Evolutionary conservation across 129 eudicot species (phyloP), one percentile per base, ranked within the genome.

Genomic region (Sambucus nigra): DNA sequence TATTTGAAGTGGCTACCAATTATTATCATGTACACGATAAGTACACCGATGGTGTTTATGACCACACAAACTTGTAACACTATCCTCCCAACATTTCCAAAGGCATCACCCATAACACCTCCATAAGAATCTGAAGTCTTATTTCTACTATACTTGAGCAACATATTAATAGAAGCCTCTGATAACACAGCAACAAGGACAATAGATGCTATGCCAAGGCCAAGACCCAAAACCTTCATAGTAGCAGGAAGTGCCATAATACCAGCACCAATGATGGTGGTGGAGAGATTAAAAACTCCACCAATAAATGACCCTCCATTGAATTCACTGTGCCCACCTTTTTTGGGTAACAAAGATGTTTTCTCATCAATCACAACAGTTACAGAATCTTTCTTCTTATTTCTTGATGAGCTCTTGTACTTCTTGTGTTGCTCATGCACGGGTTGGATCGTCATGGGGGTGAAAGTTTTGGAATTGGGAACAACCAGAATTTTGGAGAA

Each of bases 241-340:
- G 97, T 79, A 8, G 97, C 97, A 0, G 97, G 97, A 22, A 88
- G 70, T 4, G 95, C 89, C 97, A 88, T 88, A 4, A 84, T 78
- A 14, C 97, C 95, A 33, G 97, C 97, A 19, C 97, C 97, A 40
- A 88, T 77, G 33, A 88, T 88, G 58, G 97, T 84, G 9, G 95
- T 78, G n/a, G 97, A 88, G 3, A 88, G 75, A 49, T 88, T 88
- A 61, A 83, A 73, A 13, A 88, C 85, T 5, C 82, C 97, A 5
- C 97, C 94, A 0, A 77, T 59, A 47, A 61, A 75, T 5, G 94
- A 88, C 1, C 87, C 96, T 22, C 88, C 88, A 52, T 76, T 73
- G 38, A 80, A 76, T 51, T 83, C 86, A 55, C 35, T 59, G 57
- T 54, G 65, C 14, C 48, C 69, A 7, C 49, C 45, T 26, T 41